Evolutionary conservation across 176 grass and related monocot genomes (phyloP), one percentile per base, ranked within the genome.

Genomic region (Carex myosuroides): DNA sequence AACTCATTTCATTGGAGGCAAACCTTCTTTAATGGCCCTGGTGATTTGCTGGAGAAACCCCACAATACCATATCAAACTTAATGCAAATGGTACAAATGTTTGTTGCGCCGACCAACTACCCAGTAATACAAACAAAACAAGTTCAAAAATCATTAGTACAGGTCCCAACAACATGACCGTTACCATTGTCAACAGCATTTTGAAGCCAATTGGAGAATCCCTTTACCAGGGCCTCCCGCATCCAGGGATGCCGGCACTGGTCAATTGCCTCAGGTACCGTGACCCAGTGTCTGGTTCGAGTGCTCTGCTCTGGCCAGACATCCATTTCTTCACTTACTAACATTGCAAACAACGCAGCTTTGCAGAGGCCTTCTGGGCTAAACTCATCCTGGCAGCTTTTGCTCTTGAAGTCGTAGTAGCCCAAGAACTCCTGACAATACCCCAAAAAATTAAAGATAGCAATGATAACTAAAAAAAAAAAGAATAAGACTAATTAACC

Each of bases 251-350:
- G 89, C 8, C 92, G 86, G 54, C 91, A 98, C 84, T 85, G 88
- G 6, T 89, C 87, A 11, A 80, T 74, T 0, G 95, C 95, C 80
- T 95, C 91, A 14, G 87, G 80, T 64, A 98, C 63, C 2, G 92
- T 92, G 55, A 98, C 60, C 93, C 95, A 98, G 42, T 88, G 91
- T 88, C 95, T 90, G n/a, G 65, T 46, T 13, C 95, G 88, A 54
- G 95, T 95, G 85, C 88, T 91, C 83, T 98, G 95, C 73, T 98
- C 95, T 8, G 95, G 95, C 95, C 93, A 98, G 29, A 86, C 89
- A 74, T 53, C 18, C 22, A 98, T 84, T 80, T 98, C 95, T 85
- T 95, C 92, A 54, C 86, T 94, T 64, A 93, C 95, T 50, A 88
- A 89, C 80, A 98, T 78, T 0, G 95, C 95, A 84, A 98, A 98